Conservation (phyloP, 2,329 filamentous ascomycete species). For the Penicillium sp. region DNA sequence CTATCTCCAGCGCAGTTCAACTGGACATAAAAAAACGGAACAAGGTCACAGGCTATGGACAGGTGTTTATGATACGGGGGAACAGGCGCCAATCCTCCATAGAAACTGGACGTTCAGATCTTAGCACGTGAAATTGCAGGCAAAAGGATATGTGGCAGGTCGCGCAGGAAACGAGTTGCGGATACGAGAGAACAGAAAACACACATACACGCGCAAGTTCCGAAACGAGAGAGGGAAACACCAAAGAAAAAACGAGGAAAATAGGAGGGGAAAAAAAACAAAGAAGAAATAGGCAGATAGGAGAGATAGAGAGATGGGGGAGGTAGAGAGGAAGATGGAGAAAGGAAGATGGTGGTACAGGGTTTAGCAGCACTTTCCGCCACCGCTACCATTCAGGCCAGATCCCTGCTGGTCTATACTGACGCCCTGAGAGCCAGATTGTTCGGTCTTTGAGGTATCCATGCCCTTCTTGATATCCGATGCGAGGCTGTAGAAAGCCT, state of each 20-base stretch:
- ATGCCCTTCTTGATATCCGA: conserved; percentile 99
- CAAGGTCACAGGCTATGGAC: conserved; percentile 21
- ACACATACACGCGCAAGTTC: conserved; percentile 3
- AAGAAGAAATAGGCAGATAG: background rate
- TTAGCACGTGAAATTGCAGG: conserved; percentile 26
- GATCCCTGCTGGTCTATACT: conserved; percentile 66
- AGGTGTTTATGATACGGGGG: conserved; percentile 21
- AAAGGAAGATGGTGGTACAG: conserved; percentile 18
- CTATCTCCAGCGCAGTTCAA: background rate
- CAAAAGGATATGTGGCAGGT: conserved; percentile 17
- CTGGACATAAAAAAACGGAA: conserved; percentile 7
- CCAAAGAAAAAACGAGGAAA: conserved; percentile 11
- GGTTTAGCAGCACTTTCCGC: conserved; percentile 74
- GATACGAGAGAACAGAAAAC: conserved; percentile 2
- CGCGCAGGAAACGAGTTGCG: conserved; percentile 15
- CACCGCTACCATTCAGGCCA: conserved; percentile 49
- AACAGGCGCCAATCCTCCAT: conserved; percentile 19
- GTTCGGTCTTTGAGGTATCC: conserved; percentile 80
- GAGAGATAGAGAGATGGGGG: background rate
- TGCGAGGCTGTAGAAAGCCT: conserved; percentile 94
- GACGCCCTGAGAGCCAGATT: conserved; percentile 59
- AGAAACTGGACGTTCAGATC: conserved; percentile 23
- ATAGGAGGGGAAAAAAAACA: conserved; percentile 4
- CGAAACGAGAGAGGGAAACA: conserved; percentile 5
- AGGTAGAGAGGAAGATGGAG: conserved; percentile 4